Conservation (phyloP, 345 rosid species). For the Eucalyptus cloeziana region DNA sequence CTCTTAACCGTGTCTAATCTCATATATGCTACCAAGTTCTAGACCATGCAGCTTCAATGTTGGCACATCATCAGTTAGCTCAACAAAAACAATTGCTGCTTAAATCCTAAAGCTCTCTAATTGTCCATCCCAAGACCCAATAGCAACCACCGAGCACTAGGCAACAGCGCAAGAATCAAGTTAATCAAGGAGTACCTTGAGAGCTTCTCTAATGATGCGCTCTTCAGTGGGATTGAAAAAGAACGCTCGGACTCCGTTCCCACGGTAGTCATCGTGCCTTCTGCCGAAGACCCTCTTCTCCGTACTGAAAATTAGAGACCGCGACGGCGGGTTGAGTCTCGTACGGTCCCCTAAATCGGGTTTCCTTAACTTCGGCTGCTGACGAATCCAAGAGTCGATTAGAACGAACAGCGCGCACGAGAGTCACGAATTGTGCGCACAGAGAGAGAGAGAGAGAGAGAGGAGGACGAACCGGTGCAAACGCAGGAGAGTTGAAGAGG, state of each 20-base stretch:
- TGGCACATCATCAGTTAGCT: background rate
- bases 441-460: background rate
- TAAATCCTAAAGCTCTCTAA: background rate
- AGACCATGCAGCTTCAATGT: background rate
- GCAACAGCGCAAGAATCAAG: background rate
- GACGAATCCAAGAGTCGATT: background rate
- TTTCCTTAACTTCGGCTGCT: background rate
- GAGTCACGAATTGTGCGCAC: background rate
- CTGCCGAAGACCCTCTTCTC: background rate
- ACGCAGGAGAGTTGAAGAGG: background rate
- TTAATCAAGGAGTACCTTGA: conserved; percentile 15
- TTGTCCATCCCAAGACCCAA: background rate
- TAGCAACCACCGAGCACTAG: background rate
- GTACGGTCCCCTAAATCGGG: background rate
- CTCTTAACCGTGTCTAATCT: background rate
- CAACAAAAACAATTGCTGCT: background rate
- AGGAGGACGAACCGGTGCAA: background rate
- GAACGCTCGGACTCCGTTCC: conserved; percentile 6
- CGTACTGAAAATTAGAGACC: background rate
- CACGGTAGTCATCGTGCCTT: background rate
- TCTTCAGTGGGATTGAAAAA: conserved; percentile 24
- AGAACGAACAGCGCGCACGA: background rate
- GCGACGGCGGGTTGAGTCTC: background rate
- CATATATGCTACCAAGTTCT: background rate
- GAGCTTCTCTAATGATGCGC: conserved; percentile 40